Evolutionary conservation across 1,284 basidiomycete genomes (phyloP).

Genomic region (Leccinum fallax): DNA sequence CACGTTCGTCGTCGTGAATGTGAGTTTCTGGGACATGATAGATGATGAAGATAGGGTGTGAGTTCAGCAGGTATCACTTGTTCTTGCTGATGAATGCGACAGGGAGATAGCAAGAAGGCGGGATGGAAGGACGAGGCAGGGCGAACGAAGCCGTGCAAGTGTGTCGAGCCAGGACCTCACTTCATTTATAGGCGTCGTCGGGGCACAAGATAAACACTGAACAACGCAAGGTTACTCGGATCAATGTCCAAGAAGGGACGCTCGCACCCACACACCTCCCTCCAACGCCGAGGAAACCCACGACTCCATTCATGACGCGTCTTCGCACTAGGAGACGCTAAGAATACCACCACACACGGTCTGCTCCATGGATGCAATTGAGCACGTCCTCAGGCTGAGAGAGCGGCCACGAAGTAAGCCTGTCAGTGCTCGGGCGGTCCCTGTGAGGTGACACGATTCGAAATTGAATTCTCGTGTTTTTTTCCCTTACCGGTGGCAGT

Average conservation of each 20-base stretch:
- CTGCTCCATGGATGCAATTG: background rate
- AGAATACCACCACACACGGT: background rate
- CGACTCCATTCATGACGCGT: background rate
- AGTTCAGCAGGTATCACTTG: background rate
- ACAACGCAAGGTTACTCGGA: background rate
- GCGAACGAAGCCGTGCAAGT: background rate
- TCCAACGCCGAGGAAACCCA: background rate
- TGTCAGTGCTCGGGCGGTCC: background rate
- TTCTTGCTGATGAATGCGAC: background rate
- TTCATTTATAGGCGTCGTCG: background rate
- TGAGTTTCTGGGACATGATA: constrained; percentile 37
- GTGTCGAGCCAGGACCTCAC: background rate
- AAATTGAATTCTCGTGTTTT: background rate
- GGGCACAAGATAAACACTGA: background rate
- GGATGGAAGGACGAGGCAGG: background rate
- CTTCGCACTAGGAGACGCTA: background rate
- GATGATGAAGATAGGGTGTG: background rate
- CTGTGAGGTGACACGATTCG: background rate
- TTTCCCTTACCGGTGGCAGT: background rate
- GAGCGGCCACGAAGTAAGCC: background rate
- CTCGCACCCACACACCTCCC: background rate
- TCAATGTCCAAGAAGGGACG: background rate
- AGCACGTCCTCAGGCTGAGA: background rate
- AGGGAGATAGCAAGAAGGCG: background rate
- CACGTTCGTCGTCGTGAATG: constrained; percentile 42